These are phyloP conservation scores for Cucumis melo DNA, from an alignment of 306 rosid genomes.

Conservation along the genomic window DNA sequence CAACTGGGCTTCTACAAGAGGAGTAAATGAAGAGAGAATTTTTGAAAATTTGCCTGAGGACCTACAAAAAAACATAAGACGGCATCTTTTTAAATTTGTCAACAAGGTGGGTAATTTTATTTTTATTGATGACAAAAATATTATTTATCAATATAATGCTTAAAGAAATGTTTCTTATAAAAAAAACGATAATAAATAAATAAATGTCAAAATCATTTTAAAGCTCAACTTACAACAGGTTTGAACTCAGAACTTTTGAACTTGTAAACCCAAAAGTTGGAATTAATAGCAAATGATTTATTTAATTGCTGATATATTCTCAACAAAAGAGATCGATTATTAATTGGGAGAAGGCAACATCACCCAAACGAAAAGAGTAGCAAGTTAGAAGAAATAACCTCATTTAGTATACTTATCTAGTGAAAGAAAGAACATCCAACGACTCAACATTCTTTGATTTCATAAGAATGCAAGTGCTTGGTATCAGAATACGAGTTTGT, in stretches of 20 bases:
- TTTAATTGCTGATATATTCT: background rate
- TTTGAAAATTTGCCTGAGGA: slow-evolving; percentile 77
- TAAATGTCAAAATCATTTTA: background rate
- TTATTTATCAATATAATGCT: background rate
- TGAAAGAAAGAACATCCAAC: background rate
- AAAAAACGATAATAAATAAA: too few species aligned
- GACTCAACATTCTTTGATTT: background rate
- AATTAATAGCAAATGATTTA: background rate
- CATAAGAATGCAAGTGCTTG: background rate
- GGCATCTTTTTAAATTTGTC: slow-evolving; percentile 53
- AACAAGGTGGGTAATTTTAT: slow-evolving; percentile 31
- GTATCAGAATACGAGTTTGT: background rate
- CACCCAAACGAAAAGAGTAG: background rate
- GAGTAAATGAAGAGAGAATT: slow-evolving; percentile 75
- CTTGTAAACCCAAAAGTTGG: background rate
- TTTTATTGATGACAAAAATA: background rate
- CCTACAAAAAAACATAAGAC: slow-evolving; percentile 66
- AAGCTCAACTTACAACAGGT: background rate
- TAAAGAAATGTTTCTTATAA: too few species aligned
- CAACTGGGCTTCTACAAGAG: slow-evolving; percentile 85
- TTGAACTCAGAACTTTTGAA: background rate
- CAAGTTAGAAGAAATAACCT: background rate
- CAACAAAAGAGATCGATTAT: background rate
- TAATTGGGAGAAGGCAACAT: background rate
- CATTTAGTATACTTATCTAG: background rate